Percentiles rank a stretch among this genome's conserved stretches.
Evolutionary conservation across 192 early-diverging fungal genomes (phyloP).

Genomic region (Coemansia sp.): DNA sequence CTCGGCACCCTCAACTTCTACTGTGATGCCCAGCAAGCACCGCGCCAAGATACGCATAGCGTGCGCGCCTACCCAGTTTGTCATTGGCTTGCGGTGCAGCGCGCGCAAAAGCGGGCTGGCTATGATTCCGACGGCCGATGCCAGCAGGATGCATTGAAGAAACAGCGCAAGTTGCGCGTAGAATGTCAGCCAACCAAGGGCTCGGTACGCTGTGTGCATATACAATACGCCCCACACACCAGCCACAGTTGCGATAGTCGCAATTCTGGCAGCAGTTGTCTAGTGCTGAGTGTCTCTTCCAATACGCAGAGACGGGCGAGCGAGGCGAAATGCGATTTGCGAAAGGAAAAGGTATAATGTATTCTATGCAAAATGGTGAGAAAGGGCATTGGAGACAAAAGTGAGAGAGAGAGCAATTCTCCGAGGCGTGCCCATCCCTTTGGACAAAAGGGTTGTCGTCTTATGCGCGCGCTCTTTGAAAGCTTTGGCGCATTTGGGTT

Average conservation of each 20-base stretch:
- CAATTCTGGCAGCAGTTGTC: neutral
- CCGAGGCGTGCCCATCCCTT: neutral
- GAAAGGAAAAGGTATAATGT: neutral
- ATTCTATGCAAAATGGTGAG: neutral
- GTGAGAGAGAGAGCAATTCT: neutral
- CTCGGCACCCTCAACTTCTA: slow-evolving; percentile 64
- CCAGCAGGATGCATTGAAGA: slow-evolving; percentile 29
- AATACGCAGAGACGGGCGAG: too few species aligned
- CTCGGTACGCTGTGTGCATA: slow-evolving; percentile 11
- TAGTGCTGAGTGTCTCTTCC: neutral
- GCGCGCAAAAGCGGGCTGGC: slow-evolving; percentile 30
- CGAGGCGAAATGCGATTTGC: too few species aligned
- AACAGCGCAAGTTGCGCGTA: slow-evolving; percentile 43
- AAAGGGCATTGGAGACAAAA: too few species aligned
- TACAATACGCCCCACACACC: slow-evolving; percentile 11
- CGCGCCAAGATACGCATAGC: slow-evolving; percentile 58
- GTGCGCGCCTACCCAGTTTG: slow-evolving; percentile 67
- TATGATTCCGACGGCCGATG: slow-evolving; percentile 33
- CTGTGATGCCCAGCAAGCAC: slow-evolving; percentile 61
- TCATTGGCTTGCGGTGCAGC: slow-evolving; percentile 31
- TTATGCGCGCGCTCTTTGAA: too few species aligned
- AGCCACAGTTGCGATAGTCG: neutral
- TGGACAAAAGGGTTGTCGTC: neutral
- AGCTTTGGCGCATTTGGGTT: neutral
- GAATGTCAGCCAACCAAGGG: slow-evolving; percentile 27